Evolutionary conservation across 306 rosid species (phyloP).

Genomic region (Trifolium subterraneum): DNA sequence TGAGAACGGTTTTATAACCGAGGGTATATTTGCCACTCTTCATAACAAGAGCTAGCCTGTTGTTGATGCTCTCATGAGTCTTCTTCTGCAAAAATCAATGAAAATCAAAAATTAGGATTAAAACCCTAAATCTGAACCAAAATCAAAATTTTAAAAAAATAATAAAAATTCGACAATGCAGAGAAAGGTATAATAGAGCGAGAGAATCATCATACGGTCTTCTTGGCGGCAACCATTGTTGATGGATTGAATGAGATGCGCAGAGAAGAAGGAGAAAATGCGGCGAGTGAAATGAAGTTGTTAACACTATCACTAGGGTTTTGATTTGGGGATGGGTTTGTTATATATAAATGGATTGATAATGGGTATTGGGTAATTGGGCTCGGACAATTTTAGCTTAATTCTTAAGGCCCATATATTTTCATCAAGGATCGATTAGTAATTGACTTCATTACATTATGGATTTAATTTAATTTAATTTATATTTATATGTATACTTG

Average conservation of each 20-base stretch:
- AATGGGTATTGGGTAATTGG: background rate
- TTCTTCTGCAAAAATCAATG: slow-evolving; percentile 56
- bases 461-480: no score
- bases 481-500: no score
- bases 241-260: background rate
- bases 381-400: background rate
- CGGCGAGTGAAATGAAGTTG: background rate
- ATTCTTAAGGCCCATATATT: background rate
- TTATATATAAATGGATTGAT: background rate
- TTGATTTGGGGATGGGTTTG: background rate
- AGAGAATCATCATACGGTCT: slow-evolving; percentile 50
- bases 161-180: no score
- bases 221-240: slow-evolving; percentile 69
- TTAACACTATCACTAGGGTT: background rate
- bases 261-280: background rate
- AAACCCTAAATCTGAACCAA: slow-evolving; percentile 5
- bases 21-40: slow-evolving; percentile 84
- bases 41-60: slow-evolving; percentile 90
- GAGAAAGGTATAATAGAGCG: background rate
- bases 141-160: background rate
- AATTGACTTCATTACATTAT: no score
- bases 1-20: slow-evolving; percentile 81
- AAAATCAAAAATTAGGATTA: background rate
- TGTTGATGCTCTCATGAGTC: slow-evolving; percentile 90
- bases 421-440: no score